These are phyloP conservation scores for Scorias spongiosa DNA, from an alignment of 2,329 filamentous ascomycete genomes.

Conservation along the genomic window DNA sequence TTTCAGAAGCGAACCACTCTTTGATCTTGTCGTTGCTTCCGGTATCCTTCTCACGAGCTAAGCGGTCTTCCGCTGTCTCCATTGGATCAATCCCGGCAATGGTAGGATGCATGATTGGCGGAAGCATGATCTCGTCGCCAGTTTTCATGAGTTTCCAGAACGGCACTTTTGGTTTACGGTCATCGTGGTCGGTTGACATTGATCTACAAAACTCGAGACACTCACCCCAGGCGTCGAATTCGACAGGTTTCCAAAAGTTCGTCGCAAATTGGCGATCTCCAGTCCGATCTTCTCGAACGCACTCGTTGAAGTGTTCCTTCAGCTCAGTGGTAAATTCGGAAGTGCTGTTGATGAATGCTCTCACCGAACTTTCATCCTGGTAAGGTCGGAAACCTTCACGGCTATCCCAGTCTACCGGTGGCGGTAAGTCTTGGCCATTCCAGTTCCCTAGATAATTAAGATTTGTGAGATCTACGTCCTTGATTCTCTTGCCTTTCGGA, in stretches of 20 bases:
- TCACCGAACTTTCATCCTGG: constrained; percentile 1
- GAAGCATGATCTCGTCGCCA: constrained; percentile 5
- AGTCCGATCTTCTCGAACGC: background rate
- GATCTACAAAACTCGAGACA: constrained; percentile 9
- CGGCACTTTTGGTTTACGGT: constrained; percentile 1
- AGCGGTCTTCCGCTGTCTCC: constrained; percentile 11
- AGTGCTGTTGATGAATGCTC: background rate
- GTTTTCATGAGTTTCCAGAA: constrained; percentile 3
- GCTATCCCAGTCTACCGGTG: constrained; percentile 32
- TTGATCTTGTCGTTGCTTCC: constrained; percentile 10
- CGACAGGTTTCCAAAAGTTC: background rate
- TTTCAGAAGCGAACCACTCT: constrained; percentile 11
- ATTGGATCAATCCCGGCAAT: constrained; percentile 14
- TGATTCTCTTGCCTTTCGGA: background rate
- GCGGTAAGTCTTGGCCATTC: constrained; percentile 30
- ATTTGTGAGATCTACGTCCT: background rate
- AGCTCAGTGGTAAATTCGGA: background rate
- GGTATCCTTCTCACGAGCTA: constrained; percentile 11
- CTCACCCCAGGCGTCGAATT: constrained; percentile 9
- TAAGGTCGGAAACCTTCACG: constrained; percentile 14
- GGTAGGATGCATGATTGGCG: constrained; percentile 5
- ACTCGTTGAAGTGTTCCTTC: background rate
- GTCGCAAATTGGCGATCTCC: background rate
- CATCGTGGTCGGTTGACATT: constrained; percentile 11
- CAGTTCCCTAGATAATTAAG: constrained; percentile 26